phyloP scores from a whole-genome alignment of 306 rosid genomes.

The Datisca glomerata region DNA sequence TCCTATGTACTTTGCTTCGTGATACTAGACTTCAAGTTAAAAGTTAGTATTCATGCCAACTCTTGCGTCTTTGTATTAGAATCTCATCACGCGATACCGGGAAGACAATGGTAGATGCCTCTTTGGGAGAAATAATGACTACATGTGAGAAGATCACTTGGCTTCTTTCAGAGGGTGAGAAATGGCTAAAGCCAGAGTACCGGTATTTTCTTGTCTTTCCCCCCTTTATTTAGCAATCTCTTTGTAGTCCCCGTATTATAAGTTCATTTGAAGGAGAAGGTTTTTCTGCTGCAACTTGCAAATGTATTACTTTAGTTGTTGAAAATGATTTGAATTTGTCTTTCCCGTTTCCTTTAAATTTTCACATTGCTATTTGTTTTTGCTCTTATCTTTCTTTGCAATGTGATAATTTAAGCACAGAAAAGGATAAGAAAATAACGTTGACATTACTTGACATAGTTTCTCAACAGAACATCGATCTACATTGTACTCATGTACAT shows the following conservation, averaged over 20 bases:
- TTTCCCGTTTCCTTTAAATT: too few relatives aligned
- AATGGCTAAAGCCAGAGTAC: conserved; percentile 81
- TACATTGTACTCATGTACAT: too few relatives aligned
- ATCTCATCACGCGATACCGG: conserved; percentile 90
- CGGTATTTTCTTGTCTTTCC: conserved; percentile 33
- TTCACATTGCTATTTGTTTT: too few relatives aligned
- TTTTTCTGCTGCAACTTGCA: too few relatives aligned
- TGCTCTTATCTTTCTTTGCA: too few relatives aligned
- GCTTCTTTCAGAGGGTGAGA: conserved; percentile 93
- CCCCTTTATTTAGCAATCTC: conserved; percentile 6
- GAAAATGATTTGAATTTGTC: too few relatives aligned
- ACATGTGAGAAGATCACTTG: conserved; percentile 95
- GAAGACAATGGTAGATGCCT: conserved; percentile 90
- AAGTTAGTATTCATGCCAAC: conserved; percentile 7
- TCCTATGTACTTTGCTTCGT: too few relatives aligned
- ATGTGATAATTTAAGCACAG: too few relatives aligned
- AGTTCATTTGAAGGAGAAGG: neutral
- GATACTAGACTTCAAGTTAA: neutral
- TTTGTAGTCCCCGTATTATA: neutral
- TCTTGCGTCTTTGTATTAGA: conserved; percentile 30
- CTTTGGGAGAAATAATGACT: conserved; percentile 88
- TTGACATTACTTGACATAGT: too few relatives aligned
- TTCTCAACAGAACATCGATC: too few relatives aligned
- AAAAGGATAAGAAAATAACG: too few relatives aligned
- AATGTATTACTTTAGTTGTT: too few relatives aligned